phyloP scores from a whole-genome alignment of 2,329 filamentous ascomycete species.

The Colletotrichum godetiae region DNA sequence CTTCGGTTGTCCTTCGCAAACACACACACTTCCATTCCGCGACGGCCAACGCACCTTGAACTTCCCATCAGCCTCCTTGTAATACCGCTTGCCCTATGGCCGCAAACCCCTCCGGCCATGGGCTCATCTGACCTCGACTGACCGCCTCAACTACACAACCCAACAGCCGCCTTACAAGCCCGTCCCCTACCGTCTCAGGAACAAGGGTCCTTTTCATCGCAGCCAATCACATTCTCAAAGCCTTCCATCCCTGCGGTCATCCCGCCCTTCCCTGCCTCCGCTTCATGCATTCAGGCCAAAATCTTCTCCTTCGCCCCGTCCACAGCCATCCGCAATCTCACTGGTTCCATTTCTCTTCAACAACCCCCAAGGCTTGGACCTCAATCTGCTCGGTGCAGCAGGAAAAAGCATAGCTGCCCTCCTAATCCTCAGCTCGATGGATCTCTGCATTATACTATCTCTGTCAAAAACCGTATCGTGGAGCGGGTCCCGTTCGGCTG shows the following conservation, averaged over 20 bases:
- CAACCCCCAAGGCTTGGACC: not conserved
- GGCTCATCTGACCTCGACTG: slow-evolving; percentile 34
- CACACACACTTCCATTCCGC: slow-evolving; percentile 1
- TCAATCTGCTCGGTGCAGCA: not conserved
- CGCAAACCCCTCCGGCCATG: slow-evolving; percentile 22
- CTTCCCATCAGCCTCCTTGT: not conserved
- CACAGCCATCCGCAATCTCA: slow-evolving; percentile 15
- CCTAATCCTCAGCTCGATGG: not conserved
- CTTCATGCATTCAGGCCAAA: slow-evolving; percentile 29
- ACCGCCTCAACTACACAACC: slow-evolving; percentile 29
- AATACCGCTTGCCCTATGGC: slow-evolving; percentile 9
- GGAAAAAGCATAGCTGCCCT: not conserved
- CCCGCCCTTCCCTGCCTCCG: slow-evolving; percentile 30
- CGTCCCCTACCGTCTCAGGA: slow-evolving; percentile 25
- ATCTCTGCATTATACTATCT: not conserved
- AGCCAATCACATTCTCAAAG: slow-evolving; percentile 19
- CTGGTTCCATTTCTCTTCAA: slow-evolving; percentile 18
- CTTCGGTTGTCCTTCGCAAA: slow-evolving; percentile 11
- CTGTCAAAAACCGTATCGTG: not conserved
- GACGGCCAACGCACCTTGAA: not conserved
- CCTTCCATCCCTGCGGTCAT: slow-evolving; percentile 30
- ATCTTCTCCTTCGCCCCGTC: slow-evolving; percentile 25
- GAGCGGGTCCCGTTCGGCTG: not conserved
- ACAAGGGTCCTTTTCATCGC: slow-evolving; percentile 10
- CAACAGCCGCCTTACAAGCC: slow-evolving; percentile 25